Evolutionary conservation across 23 red algal species (phyloP).

Genomic region (Cyanidioschyzon merolae): DNA sequence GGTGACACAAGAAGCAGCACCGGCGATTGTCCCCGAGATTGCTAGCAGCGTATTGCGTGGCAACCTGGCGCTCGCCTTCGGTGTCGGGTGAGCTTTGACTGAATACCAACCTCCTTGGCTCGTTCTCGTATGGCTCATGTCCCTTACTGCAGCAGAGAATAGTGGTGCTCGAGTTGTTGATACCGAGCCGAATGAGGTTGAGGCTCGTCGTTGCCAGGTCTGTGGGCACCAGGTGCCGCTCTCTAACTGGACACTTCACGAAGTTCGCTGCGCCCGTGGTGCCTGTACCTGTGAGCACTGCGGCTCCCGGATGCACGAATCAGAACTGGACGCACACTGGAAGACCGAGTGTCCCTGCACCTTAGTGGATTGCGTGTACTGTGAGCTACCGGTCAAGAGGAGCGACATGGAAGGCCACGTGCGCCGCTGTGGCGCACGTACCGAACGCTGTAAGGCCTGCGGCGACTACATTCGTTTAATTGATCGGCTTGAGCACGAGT

Average conservation of each 20-base stretch:
- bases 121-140: no score
- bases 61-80: no score
- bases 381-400: background rate
- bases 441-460: background rate
- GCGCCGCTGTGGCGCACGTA: background rate
- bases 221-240: background rate
- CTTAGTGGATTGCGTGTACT: slow-evolving; percentile 6
- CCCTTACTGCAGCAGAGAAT: no score
- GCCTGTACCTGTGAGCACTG: background rate
- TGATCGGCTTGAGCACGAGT: background rate
- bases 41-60: no score
- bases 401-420: background rate
- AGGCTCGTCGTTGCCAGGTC: background rate
- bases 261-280: background rate
- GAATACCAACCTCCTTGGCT: no score
- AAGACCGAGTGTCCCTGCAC: background rate
- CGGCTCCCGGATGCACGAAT: background rate
- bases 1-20: no score
- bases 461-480: background rate
- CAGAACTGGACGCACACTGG: slow-evolving; percentile 6
- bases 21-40: no score
- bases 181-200: background rate
- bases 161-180: no score
- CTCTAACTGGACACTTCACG: slow-evolving; percentile 11
- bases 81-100: no score